Evolutionary conservation across 306 rosid species (phyloP).

Genomic region (Cucurbita ficifolia): DNA sequence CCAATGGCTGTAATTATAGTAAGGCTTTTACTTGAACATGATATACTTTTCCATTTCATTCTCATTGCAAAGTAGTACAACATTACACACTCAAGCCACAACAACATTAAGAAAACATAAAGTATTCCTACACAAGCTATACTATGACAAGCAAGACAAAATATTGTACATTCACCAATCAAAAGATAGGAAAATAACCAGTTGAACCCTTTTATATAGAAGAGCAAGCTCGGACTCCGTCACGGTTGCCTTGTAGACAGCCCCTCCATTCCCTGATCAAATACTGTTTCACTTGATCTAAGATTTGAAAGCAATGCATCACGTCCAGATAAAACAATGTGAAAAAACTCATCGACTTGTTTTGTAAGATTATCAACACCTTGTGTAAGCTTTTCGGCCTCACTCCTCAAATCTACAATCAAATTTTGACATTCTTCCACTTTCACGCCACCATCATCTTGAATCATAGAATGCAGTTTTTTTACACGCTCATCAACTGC

Average conservation of each 20-base stretch:
- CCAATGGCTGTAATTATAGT: not conserved
- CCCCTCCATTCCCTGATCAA: constrained; percentile 8
- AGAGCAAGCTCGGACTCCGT: not conserved
- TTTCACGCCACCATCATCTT: constrained; percentile 16
- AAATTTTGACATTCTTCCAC: constrained; percentile 17
- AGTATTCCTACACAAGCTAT: constrained; percentile 24
- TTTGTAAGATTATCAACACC: constrained; percentile 61
- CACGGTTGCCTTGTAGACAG: constrained; percentile 16
- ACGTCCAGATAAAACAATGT: constrained; percentile 46
- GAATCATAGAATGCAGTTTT: constrained; percentile 40
- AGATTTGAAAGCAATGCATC: constrained; percentile 46
- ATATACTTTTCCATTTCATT: constrained; percentile 8
- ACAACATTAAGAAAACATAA: not conserved
- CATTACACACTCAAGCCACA: constrained; percentile 22
- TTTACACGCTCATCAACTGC: constrained; percentile 38
- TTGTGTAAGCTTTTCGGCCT: constrained; percentile 36
- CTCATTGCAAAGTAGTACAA: constrained; percentile 15
- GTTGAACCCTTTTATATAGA: constrained; percentile 16
- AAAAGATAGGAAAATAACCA: constrained; percentile 24
- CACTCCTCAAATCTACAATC: constrained; percentile 23
- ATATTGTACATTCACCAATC: constrained; percentile 13
- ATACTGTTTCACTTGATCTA: constrained; percentile 30
- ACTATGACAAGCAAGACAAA: constrained; percentile 24
- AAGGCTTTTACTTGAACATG: not conserved
- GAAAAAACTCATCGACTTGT: constrained; percentile 57